phyloP scores from a whole-genome alignment of 768 basidiomycete genomes.

The Boletus rubescentipes region DNA sequence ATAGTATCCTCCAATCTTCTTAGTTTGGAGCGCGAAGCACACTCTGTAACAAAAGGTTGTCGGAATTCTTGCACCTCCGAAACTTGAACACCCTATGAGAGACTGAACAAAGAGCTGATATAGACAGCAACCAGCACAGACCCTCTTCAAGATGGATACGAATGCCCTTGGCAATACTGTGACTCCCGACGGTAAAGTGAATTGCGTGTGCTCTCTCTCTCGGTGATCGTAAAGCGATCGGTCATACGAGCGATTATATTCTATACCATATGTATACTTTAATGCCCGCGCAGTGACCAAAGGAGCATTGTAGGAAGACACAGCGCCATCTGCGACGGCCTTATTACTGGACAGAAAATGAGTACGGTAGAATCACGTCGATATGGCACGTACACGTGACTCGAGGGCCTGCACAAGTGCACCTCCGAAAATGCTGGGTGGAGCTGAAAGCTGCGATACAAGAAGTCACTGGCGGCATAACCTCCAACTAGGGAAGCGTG shows the following conservation, averaged over 20 bases:
- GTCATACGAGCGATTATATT: conserved; percentile 29
- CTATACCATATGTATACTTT: conserved; percentile 39
- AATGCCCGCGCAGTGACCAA: conserved; percentile 45
- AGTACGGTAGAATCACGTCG: not conserved
- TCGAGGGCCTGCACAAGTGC: conserved; percentile 46
- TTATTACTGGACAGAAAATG: conserved; percentile 30
- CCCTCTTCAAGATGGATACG: conserved; percentile 35
- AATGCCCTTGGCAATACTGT: conserved; percentile 34
- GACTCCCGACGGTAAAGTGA: conserved; percentile 26
- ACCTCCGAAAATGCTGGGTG: conserved; percentile 36
- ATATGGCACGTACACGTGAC: conserved; percentile 43
- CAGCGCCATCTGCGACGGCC: conserved; percentile 35
- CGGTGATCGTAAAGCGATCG: conserved; percentile 36
- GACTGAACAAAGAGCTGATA: not conserved
- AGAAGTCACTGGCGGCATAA: conserved; percentile 48
- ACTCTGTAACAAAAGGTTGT: not conserved
- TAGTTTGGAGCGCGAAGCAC: not conserved
- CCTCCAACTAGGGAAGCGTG: conserved; percentile 52
- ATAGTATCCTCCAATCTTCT: not conserved
- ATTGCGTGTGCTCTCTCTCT: conserved; percentile 24
- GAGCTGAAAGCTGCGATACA: conserved; percentile 41
- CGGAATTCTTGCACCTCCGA: not conserved
- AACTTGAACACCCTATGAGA: conserved; percentile 6
- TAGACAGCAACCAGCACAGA: not conserved
- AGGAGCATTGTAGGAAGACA: conserved; percentile 36